These are phyloP conservation scores for Magnaporthiopsis poae DNA, from an alignment of 2,329 filamentous ascomycete genomes.

Conservation along the genomic window DNA sequence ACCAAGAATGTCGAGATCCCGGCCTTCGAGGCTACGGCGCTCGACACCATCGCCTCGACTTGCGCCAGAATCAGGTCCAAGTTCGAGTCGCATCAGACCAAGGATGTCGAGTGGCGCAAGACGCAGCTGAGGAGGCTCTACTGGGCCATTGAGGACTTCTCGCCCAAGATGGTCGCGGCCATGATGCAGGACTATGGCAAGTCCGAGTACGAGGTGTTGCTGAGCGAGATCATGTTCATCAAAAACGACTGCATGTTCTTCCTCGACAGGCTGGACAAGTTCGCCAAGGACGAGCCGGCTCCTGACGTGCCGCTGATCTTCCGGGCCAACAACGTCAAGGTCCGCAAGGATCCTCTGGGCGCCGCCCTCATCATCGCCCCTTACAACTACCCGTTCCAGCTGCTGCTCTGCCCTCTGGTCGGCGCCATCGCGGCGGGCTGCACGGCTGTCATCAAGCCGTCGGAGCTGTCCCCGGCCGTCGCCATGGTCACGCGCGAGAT, in stretches of 20 bases:
- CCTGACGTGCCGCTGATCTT: slow-evolving; percentile 59
- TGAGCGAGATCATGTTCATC: slow-evolving; percentile 69
- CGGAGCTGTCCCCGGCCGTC: slow-evolving; percentile 66
- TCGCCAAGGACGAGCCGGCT: slow-evolving; percentile 65
- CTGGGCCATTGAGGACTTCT: slow-evolving; percentile 79
- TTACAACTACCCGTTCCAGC: slow-evolving; percentile 86
- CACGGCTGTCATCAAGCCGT: slow-evolving; percentile 82
- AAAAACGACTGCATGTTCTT: slow-evolving; percentile 73
- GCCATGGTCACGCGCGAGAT: slow-evolving; percentile 74
- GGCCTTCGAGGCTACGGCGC: slow-evolving; percentile 49
- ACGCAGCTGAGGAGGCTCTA: slow-evolving; percentile 87
- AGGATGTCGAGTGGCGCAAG: slow-evolving; percentile 69
- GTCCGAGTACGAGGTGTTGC: slow-evolving; percentile 59
- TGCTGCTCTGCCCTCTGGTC: slow-evolving; percentile 67
- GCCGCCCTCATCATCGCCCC: slow-evolving; percentile 76
- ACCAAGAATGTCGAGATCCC: slow-evolving; percentile 24
- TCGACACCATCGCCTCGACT: slow-evolving; percentile 55
- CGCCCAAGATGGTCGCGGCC: slow-evolving; percentile 62
- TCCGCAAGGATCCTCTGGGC: slow-evolving; percentile 81
- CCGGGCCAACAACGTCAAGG: slow-evolving; percentile 59
- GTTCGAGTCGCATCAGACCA: slow-evolving; percentile 74
- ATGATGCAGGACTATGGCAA: slow-evolving; percentile 71
- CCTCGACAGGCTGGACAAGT: slow-evolving; percentile 67
- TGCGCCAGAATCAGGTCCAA: slow-evolving; percentile 53
- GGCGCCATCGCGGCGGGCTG: slow-evolving; percentile 90